A percentile compares a stretch with the other conserved stretches of the same genome.
These are phyloP conservation scores for Haplosporangium gracile DNA, from an alignment of 192 early-diverging fungal species.

Conservation along the genomic window DNA sequence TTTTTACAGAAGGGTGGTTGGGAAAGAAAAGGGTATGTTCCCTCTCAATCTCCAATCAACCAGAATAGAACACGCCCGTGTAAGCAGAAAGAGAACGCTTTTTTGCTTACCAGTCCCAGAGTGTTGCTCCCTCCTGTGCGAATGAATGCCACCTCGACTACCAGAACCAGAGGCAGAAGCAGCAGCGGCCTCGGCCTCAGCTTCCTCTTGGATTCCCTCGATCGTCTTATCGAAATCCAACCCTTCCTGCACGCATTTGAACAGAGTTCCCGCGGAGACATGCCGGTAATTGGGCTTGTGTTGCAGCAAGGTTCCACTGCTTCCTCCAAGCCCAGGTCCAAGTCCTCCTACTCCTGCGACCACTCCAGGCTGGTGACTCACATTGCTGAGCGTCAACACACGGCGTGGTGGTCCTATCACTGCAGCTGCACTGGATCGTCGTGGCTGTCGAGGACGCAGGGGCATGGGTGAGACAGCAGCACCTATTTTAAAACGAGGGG, in stretches of 20 bases:
- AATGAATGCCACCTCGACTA: background rate
- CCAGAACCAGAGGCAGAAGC: background rate
- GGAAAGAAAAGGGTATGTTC: background rate
- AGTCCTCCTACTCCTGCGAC: background rate
- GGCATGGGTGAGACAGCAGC: background rate
- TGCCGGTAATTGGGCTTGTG: constrained; percentile 46
- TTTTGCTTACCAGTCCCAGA: background rate
- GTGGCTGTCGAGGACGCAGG: background rate
- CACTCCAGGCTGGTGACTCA: constrained; percentile 1
- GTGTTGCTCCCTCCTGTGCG: background rate
- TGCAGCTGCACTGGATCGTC: constrained; percentile 8
- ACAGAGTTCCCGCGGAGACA: constrained; percentile 40
- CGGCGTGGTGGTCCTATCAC: constrained; percentile 35
- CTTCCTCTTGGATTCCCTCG: constrained; percentile 16
- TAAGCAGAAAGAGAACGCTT: background rate
- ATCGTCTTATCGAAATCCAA: background rate
- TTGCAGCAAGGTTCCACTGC: constrained; percentile 14
- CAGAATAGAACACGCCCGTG: background rate
- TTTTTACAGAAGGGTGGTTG: background rate
- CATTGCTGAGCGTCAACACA: constrained; percentile 16
- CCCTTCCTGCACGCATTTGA: constrained; percentile 37
- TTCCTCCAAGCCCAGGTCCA: background rate
- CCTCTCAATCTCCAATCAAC: background rate
- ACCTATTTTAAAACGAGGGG: background rate
- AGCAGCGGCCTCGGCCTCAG: background rate